Evolutionary conservation across 106 monocot species (phyloP).

Genomic region (Allium cepa): DNA sequence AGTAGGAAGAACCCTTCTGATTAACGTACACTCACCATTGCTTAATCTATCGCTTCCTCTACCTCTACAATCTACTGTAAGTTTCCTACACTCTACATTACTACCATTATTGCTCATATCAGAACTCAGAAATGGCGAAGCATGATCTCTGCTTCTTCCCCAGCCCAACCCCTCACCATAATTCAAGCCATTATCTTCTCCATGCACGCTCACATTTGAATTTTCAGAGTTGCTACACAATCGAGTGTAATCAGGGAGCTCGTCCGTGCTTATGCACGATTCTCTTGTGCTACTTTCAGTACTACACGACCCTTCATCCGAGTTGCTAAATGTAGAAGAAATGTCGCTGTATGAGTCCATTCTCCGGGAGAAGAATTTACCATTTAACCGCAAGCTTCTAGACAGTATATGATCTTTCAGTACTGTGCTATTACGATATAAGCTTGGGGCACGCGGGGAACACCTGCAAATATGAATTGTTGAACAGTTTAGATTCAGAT

Average conservation of each 20-base stretch:
- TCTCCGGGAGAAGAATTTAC: not conserved
- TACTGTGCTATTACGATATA: slow-evolving; percentile 11
- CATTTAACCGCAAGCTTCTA: not conserved
- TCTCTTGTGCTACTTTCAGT: slow-evolving; percentile 52
- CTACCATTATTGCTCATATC: not conserved
- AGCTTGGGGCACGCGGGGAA: slow-evolving; percentile 50
- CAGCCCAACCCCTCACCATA: no score
- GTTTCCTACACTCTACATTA: slow-evolving; percentile 11
- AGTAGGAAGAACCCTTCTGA: slow-evolving; percentile 2
- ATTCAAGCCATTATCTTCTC: not conserved
- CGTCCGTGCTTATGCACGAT: slow-evolving; percentile 42
- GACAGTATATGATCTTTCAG: not conserved
- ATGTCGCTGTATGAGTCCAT: slow-evolving; percentile 33
- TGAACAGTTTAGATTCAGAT: no score
- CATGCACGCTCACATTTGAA: slow-evolving; percentile 11
- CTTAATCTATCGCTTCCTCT: not conserved
- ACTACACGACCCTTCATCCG: slow-evolving; percentile 49
- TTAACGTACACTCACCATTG: slow-evolving; percentile 2
- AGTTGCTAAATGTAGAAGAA: slow-evolving; percentile 31
- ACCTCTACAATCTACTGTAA: slow-evolving; percentile 22
- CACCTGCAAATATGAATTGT: slow-evolving; percentile 12
- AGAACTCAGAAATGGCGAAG: slow-evolving; percentile 27
- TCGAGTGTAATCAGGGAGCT: slow-evolving; percentile 13
- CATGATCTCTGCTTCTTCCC: slow-evolving; percentile 1
- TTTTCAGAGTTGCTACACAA: slow-evolving; percentile 8